phyloP scores from a whole-genome alignment of 129 eudicot species.

The Flaveria bidentis region DNA sequence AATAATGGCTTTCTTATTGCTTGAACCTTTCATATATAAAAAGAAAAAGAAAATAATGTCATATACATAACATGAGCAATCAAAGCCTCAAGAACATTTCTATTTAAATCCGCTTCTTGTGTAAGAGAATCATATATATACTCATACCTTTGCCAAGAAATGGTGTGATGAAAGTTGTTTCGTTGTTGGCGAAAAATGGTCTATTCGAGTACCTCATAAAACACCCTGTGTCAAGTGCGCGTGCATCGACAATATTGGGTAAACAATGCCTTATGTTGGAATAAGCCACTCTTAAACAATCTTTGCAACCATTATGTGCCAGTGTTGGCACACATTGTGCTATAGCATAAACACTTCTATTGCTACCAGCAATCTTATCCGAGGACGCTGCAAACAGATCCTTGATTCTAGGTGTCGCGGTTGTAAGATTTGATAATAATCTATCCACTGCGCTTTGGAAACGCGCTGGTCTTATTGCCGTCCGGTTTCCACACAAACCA shows the following conservation, averaged over 20 bases:
- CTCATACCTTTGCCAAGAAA: slow-evolving; percentile 36
- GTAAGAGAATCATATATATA: too few relatives aligned
- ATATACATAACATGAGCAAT: too few relatives aligned
- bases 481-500: slow-evolving; percentile 61
- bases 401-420: slow-evolving; percentile 59
- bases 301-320: slow-evolving; percentile 41
- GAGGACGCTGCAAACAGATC: slow-evolving; percentile 52
- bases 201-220: slow-evolving; percentile 61
- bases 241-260: slow-evolving; percentile 53
- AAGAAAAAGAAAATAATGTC: too few relatives aligned
- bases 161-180: slow-evolving; percentile 43
- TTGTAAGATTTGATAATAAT: slow-evolving; percentile 44
- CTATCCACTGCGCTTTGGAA: slow-evolving; percentile 41
- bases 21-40: slow-evolving; percentile 43
- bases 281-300: slow-evolving; percentile 58
- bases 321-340: slow-evolving; percentile 58
- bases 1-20: slow-evolving; percentile 49
- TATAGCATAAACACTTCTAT: slow-evolving; percentile 47
- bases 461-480: slow-evolving; percentile 42
- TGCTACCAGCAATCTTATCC: slow-evolving; percentile 36
- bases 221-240: slow-evolving; percentile 66
- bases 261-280: slow-evolving; percentile 48
- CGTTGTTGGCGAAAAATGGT: slow-evolving; percentile 49
- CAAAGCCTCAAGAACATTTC: too few relatives aligned
- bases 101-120: too few relatives aligned